Evolutionary conservation across 495 filamentous ascomycete species (phyloP), one percentile per base, ranked within the genome.

Genomic region (Penicillium waksmanii): DNA sequence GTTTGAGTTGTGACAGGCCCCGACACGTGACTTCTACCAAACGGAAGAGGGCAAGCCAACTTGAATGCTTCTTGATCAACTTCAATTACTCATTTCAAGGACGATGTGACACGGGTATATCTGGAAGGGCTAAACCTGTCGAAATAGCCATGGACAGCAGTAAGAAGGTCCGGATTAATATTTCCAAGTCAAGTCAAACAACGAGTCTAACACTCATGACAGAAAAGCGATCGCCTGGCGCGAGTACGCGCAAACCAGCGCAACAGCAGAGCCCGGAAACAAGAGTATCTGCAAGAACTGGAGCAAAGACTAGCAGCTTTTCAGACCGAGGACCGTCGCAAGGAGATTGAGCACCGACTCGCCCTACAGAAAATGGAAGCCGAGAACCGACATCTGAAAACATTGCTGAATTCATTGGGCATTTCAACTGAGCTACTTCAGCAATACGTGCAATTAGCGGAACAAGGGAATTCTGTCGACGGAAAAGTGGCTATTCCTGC

Each of bases 161-260:
- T 36, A 56, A 60, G 23, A 63, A 66, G 64, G 64, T 66, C n/a
- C 23, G 60, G 15, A n/a, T 38, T 38, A 51, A 34, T 12, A 21
- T 44, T 18, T 44, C 6, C 42, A 31, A 31, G 0, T 31, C 27
- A 31, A 31, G 6, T 31, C 27, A 8, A 31, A 31, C 27, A 31
- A 31, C 27, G 27, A 31, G 3, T 31, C 62, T 70, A 53, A 71
- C 62, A 53, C 3, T n/a, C 6, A n/a, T 31, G 9, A 13, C 44
- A 78, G 73, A 62, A 72, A 52, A 31, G 61, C 21, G 70, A 75
- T n/a, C 71, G 71, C 59, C 70, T 75, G 15, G 74, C 76, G 10
- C 73, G 77, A n/a, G 67, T 80, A 48, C 82, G 91, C n/a, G 89
- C 93, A 49, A 95, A 95, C 69, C 91, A 95, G 66, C 84, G 91